Conservation (phyloP, 176 grass and related monocot species). For the Triticum urartu region DNA sequence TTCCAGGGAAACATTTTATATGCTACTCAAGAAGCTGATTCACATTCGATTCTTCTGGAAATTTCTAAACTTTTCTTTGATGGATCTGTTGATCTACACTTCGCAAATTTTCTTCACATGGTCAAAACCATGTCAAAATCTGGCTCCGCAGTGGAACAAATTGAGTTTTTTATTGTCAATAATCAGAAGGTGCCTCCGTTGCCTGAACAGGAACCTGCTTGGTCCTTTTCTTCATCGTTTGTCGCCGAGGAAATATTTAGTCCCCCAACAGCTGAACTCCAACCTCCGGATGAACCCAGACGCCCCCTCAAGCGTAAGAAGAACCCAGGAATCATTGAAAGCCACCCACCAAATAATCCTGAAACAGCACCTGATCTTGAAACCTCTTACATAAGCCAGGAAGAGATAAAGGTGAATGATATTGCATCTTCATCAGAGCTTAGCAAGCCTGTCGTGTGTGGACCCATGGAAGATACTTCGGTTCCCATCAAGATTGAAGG, state of each 20-base stretch:
- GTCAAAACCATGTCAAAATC: slow-evolving; percentile 75
- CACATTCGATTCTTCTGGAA: slow-evolving; percentile 78
- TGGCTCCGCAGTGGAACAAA: slow-evolving; percentile 57
- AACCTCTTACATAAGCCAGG: slow-evolving; percentile 23
- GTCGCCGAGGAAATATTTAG: slow-evolving; percentile 21
- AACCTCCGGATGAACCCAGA: neutral
- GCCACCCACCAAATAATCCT: slow-evolving; percentile 55
- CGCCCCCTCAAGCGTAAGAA: slow-evolving; percentile 4
- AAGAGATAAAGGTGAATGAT: slow-evolving; percentile 33
- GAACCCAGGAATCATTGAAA: slow-evolving; percentile 24
- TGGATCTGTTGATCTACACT: slow-evolving; percentile 76
- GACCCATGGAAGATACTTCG: neutral
- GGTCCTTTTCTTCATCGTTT: slow-evolving; percentile 57
- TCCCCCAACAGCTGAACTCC: neutral
- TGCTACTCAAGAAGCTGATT: slow-evolving; percentile 54
- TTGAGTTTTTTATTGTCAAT: slow-evolving; percentile 73
- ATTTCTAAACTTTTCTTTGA: slow-evolving; percentile 87
- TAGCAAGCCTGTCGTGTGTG: slow-evolving; percentile 2
- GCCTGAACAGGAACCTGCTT: slow-evolving; percentile 61
- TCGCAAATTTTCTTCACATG: slow-evolving; percentile 96
- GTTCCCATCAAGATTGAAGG: slow-evolving; percentile 57
- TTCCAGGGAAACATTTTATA: slow-evolving; percentile 80
- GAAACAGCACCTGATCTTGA: slow-evolving; percentile 50
- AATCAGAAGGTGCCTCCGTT: slow-evolving; percentile 76
- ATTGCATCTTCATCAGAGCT: neutral